phyloP scores from a whole-genome alignment of 2,329 filamentous ascomycete species.

The Colletotrichum sublineola region DNA sequence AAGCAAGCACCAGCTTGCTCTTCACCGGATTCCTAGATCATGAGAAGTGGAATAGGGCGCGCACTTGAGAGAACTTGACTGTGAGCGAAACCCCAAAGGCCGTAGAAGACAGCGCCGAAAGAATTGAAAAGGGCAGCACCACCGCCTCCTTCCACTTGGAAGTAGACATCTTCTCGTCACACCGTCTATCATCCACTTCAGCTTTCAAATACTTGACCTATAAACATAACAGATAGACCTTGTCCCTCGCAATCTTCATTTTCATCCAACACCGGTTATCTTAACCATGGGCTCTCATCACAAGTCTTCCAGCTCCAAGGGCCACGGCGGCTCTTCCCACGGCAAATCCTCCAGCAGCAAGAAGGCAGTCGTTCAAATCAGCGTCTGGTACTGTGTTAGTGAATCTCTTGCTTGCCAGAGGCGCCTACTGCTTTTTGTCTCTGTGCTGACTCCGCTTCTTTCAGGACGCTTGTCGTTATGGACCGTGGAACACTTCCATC shows the following conservation, averaged over 20 bases:
- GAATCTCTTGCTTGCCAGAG: background rate
- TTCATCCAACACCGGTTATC: background rate
- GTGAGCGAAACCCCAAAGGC: background rate
- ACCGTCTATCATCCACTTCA: background rate
- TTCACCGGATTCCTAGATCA: background rate
- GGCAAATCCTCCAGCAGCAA: slow-evolving; percentile 14
- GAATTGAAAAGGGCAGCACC: background rate
- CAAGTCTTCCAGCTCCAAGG: background rate
- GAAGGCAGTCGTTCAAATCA: background rate
- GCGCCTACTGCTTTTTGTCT: background rate
- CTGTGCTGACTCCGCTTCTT: background rate
- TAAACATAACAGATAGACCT: background rate
- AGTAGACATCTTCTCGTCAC: background rate
- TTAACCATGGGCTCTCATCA: background rate
- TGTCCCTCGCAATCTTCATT: background rate
- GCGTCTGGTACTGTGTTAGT: slow-evolving; percentile 29
- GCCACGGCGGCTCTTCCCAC: slow-evolving; percentile 4
- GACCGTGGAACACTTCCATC: background rate
- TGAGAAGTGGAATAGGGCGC: background rate
- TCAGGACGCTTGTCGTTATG: background rate
- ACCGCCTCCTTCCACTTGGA: background rate
- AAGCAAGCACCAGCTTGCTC: background rate
- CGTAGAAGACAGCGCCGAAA: background rate
- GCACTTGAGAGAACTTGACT: background rate
- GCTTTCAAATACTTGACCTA: too few relatives aligned